A percentile compares a stretch with the other conserved stretches of the same genome.
These are phyloP conservation scores for Pseudonitzschia multistriata DNA, from an alignment of 108 stramenopile genomes.

Conservation along the genomic window DNA sequence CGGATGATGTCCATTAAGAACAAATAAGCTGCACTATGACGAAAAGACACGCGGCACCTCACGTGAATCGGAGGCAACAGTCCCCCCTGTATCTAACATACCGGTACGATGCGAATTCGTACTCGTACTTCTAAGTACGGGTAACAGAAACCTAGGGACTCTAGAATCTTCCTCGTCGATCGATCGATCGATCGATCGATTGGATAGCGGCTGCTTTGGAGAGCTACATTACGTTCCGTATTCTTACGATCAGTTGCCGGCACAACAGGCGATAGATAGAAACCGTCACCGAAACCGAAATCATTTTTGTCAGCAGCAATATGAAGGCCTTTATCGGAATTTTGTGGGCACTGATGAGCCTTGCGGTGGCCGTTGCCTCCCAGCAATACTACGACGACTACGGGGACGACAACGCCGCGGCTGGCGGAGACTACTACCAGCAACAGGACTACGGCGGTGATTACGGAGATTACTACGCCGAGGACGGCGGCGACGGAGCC, in stretches of 20 bases:
- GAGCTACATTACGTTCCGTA: no score
- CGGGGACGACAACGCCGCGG: slow-evolving; percentile 16
- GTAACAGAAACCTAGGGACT: no score
- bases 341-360: background rate
- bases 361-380: background rate
- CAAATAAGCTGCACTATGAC: no score
- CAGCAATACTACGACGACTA: slow-evolving; percentile 17
- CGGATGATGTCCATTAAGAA: no score
- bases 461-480: slow-evolving; percentile 15
- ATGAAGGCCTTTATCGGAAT: slow-evolving; percentile 9
- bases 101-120: no score
- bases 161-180: background rate
- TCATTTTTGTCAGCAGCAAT: background rate
- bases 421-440: slow-evolving; percentile 14
- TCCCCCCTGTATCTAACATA: no score
- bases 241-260: background rate
- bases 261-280: background rate
- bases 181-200: background rate
- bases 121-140: no score
- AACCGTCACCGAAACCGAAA: background rate
- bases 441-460: slow-evolving; percentile 17
- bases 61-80: no score
- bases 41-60: background rate
- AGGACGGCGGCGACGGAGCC: background rate
- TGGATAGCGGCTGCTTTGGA: background rate